phyloP scores from a whole-genome alignment of 2,329 filamentous ascomycete genomes.

The Pyricularia sp. region DNA sequence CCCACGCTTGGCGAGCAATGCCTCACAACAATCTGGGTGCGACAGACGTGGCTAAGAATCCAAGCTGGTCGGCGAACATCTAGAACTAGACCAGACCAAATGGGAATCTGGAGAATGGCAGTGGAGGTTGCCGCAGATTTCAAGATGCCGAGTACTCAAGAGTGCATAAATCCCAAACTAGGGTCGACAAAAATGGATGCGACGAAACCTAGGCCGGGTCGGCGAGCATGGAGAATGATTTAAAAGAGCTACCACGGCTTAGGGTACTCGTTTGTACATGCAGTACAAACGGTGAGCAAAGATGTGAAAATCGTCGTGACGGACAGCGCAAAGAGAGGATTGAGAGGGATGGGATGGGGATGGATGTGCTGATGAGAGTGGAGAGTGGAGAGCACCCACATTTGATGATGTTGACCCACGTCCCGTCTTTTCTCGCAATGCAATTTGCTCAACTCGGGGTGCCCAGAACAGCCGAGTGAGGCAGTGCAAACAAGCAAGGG shows the following conservation, averaged over 20 bases:
- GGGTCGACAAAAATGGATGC: neutral
- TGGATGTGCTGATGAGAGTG: neutral
- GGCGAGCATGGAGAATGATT: neutral
- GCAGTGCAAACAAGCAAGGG: slow-evolving; percentile 1
- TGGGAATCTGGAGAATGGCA: neutral
- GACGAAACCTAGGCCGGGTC: neutral
- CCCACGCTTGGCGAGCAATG: neutral
- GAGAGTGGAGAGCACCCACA: neutral
- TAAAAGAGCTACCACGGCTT: neutral
- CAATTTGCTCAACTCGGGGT: neutral
- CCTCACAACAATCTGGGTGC: neutral
- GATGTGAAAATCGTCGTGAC: neutral
- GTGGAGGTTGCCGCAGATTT: neutral
- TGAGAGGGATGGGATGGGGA: neutral
- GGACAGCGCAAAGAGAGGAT: neutral
- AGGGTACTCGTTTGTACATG: neutral
- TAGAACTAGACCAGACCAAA: neutral
- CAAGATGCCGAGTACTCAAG: neutral
- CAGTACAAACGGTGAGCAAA: neutral
- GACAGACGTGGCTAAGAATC: neutral
- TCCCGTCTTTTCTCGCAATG: neutral
- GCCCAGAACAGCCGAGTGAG: slow-evolving; percentile 1
- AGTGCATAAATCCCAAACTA: neutral
- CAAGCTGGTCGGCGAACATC: neutral
- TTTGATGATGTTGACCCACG: neutral